These are phyloP conservation scores for Pythium grandisporangium DNA, from an alignment of 352 stramenopile genomes.

Conservation along the genomic window DNA sequence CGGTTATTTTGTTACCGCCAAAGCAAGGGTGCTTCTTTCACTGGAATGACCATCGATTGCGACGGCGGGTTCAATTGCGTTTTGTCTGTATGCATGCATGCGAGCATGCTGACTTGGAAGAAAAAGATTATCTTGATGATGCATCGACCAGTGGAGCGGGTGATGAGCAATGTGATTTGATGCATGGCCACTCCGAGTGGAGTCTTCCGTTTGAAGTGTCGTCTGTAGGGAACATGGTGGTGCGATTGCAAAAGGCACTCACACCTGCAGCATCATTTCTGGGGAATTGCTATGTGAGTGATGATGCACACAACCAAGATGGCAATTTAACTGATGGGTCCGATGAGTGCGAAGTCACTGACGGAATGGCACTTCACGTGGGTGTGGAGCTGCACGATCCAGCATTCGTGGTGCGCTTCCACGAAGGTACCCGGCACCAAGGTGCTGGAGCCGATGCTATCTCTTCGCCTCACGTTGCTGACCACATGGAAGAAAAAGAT, in stretches of 20 bases:
- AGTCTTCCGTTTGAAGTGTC: slow-evolving; percentile 72
- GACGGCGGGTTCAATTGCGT: slow-evolving; percentile 57
- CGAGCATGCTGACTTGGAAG: slow-evolving; percentile 1
- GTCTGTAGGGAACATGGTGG: slow-evolving; percentile 70
- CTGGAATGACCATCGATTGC: slow-evolving; percentile 59
- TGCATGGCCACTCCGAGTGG: slow-evolving; percentile 43
- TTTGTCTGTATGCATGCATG: slow-evolving; percentile 27
- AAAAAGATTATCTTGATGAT: background rate
- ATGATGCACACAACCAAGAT: slow-evolving; percentile 2
- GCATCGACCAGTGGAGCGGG: too few species aligned
- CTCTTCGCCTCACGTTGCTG: too few species aligned
- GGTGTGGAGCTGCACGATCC: slow-evolving; percentile 74
- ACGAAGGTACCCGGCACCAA: slow-evolving; percentile 15
- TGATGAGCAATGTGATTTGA: too few species aligned
- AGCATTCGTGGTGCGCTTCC: slow-evolving; percentile 23
- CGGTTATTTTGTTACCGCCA: slow-evolving; percentile 34
- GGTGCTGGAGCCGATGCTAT: too few species aligned
- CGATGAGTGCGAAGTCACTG: slow-evolving; percentile 5
- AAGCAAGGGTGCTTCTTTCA: slow-evolving; percentile 71
- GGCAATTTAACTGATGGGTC: slow-evolving; percentile 6
- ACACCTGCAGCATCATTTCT: slow-evolving; percentile 19
- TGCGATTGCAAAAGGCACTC: slow-evolving; percentile 59
- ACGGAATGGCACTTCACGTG: slow-evolving; percentile 38
- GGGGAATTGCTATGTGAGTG: slow-evolving; percentile 6
- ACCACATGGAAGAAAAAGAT: slow-evolving; percentile 34